phyloP scores from a whole-genome alignment of 2,329 filamentous ascomycete species.

The Macrophomina tecta region DNA sequence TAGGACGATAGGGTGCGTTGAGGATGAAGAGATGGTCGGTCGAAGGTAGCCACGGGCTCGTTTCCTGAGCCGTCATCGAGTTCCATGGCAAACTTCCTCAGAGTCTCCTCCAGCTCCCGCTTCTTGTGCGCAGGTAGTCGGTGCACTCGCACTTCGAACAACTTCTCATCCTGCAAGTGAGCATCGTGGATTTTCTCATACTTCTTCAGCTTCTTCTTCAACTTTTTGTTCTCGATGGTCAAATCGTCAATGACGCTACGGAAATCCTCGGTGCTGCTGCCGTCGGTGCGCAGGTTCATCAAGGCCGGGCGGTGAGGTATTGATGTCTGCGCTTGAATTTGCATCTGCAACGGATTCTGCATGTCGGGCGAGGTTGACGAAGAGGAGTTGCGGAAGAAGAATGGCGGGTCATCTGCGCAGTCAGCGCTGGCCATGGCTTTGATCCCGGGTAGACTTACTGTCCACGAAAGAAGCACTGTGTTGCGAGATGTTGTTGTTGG shows the following conservation, averaged over 20 bases:
- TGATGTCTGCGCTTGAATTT: conserved; percentile 33
- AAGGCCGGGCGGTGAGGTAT: conserved; percentile 38
- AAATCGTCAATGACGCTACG: conserved; percentile 86
- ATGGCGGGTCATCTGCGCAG: conserved; percentile 48
- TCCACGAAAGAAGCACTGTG: conserved; percentile 30
- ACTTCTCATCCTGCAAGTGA: conserved; percentile 73
- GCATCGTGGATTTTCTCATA: conserved; percentile 72
- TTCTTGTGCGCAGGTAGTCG: conserved; percentile 75
- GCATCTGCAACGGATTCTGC: conserved; percentile 31
- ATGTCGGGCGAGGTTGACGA: conserved; percentile 51
- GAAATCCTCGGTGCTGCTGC: conserved; percentile 74
- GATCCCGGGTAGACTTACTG: conserved; percentile 31
- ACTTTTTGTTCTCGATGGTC: conserved; percentile 79
- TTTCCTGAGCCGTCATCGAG: neutral
- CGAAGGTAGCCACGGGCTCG: conserved; percentile 59
- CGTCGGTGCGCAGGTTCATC: conserved; percentile 46
- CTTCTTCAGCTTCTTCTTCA: conserved; percentile 74
- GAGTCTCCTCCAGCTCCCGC: conserved; percentile 73
- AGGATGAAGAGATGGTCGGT: conserved; percentile 35
- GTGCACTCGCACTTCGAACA: conserved; percentile 84
- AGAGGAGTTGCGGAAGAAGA: conserved; percentile 54
- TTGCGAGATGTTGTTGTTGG: conserved; percentile 55
- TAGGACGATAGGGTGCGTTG: conserved; percentile 56
- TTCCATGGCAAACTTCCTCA: conserved; percentile 68
- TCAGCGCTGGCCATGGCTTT: neutral